A percentile compares a stretch with the other conserved stretches of the same genome.
phyloP scores from a whole-genome alignment of 2,329 filamentous ascomycete species.

The Ceratocystis ficicola region DNA sequence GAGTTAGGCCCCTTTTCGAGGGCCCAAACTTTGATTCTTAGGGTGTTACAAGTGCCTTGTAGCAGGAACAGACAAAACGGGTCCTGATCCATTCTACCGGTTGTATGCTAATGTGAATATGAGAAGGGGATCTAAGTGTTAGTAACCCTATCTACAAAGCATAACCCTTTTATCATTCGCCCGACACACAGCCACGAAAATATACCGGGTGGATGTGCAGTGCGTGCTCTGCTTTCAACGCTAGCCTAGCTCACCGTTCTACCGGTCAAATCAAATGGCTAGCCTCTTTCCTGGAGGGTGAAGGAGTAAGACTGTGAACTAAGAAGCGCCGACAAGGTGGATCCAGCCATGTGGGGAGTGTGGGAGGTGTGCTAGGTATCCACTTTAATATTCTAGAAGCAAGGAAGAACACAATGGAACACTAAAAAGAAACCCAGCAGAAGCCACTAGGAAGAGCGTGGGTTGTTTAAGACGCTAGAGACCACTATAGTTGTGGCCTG shows the following conservation, averaged over 20 bases:
- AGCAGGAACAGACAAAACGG: no score
- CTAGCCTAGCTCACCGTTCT: background rate
- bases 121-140: no score
- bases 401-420: background rate
- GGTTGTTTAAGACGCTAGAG: background rate
- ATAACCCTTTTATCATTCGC: background rate
- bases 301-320: background rate
- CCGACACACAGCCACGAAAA: background rate
- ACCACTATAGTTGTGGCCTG: background rate
- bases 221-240: no score
- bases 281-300: background rate
- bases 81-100: no score
- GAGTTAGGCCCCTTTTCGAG: background rate
- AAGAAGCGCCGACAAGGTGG: conserved; percentile 1
- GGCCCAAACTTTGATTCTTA: background rate
- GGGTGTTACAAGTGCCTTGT: background rate
- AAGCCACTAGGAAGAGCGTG: background rate
- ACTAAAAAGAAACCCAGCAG: background rate
- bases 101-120: background rate
- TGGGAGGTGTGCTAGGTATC: background rate
- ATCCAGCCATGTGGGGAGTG: background rate
- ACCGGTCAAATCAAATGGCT: background rate
- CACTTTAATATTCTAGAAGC: conserved; percentile 8
- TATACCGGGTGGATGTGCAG: background rate
- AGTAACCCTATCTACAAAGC: no score